phyloP scores from a whole-genome alignment of 306 rosid genomes.

The Gillenia trifoliata region DNA sequence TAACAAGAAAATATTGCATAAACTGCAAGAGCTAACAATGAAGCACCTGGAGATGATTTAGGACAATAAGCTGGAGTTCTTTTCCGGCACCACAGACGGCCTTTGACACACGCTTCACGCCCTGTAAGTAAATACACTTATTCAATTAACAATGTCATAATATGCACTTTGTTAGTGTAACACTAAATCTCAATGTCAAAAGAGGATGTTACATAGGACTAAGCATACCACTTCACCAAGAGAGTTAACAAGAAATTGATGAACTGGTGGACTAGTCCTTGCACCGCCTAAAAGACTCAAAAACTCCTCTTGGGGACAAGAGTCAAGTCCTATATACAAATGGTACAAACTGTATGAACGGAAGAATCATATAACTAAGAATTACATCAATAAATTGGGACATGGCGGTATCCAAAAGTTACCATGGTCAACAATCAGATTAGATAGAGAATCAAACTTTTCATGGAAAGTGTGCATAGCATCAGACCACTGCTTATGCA shows the following conservation, averaged over 20 bases:
- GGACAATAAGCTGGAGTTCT: slow-evolving; percentile 83
- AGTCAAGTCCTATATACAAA: slow-evolving; percentile 61
- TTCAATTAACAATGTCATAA: slow-evolving; percentile 28
- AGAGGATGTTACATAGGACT: slow-evolving; percentile 20
- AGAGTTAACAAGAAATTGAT: slow-evolving; percentile 86
- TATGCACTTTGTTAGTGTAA: not conserved
- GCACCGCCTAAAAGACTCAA: slow-evolving; percentile 96
- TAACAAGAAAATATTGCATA: slow-evolving; percentile 5
- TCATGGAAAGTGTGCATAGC: slow-evolving; percentile 80
- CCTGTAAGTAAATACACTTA: slow-evolving; percentile 44
- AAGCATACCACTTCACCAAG: slow-evolving; percentile 81
- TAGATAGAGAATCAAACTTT: slow-evolving; percentile 78
- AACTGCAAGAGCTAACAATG: slow-evolving; percentile 1
- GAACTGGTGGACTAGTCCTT: slow-evolving; percentile 89
- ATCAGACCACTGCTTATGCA: slow-evolving; percentile 97
- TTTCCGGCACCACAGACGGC: slow-evolving; percentile 82
- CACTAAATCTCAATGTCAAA: not conserved
- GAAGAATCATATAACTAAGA: slow-evolving; percentile 7
- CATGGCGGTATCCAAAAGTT: slow-evolving; percentile 8
- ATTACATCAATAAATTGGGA: slow-evolving; percentile 1
- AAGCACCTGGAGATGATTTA: slow-evolving; percentile 91
- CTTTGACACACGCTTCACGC: slow-evolving; percentile 88
- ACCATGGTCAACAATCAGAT: slow-evolving; percentile 75
- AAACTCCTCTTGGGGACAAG: slow-evolving; percentile 90
- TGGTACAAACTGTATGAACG: slow-evolving; percentile 20